Evolutionary conservation across 148 eudicot species (phyloP).

Genomic region (Euryodendron excelsum): DNA sequence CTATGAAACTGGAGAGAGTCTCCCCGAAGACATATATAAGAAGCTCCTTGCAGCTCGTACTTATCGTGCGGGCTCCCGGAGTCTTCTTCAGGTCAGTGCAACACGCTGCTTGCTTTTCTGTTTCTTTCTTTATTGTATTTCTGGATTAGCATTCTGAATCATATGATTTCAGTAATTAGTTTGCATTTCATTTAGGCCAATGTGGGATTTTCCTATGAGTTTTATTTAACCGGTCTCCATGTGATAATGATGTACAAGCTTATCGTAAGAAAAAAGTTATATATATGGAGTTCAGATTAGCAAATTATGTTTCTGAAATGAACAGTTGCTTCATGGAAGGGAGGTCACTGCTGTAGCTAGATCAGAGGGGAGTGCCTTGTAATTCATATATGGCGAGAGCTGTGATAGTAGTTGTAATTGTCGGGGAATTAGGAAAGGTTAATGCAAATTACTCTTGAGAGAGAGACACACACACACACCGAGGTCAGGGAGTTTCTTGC

Average conservation of each 20-base stretch:
- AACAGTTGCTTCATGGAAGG: too few relatives aligned
- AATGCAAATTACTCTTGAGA: too few relatives aligned
- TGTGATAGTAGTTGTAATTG: too few relatives aligned
- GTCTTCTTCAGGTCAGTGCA: constrained; percentile 77
- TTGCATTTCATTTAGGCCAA: background rate
- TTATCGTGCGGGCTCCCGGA: constrained; percentile 80
- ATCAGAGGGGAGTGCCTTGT: too few relatives aligned
- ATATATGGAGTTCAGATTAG: too few relatives aligned
- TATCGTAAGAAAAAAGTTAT: background rate
- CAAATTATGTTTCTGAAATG: too few relatives aligned
- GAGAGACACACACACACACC: too few relatives aligned
- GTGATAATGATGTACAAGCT: background rate
- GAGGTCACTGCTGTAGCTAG: too few relatives aligned
- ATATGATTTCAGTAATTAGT: background rate
- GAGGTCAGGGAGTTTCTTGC: too few relatives aligned
- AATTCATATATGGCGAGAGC: too few relatives aligned
- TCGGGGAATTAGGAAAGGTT: too few relatives aligned
- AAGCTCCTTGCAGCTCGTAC: constrained; percentile 94
- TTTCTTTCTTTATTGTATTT: background rate
- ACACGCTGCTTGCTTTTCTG: background rate
- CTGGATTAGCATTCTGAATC: background rate
- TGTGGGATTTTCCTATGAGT: background rate
- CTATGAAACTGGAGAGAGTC: constrained; percentile 82
- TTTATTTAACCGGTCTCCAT: background rate
- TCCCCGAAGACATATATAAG: constrained; percentile 84